phyloP scores from a whole-genome alignment of 139 green algal genomes.

The Gonium pectorale region DNA sequence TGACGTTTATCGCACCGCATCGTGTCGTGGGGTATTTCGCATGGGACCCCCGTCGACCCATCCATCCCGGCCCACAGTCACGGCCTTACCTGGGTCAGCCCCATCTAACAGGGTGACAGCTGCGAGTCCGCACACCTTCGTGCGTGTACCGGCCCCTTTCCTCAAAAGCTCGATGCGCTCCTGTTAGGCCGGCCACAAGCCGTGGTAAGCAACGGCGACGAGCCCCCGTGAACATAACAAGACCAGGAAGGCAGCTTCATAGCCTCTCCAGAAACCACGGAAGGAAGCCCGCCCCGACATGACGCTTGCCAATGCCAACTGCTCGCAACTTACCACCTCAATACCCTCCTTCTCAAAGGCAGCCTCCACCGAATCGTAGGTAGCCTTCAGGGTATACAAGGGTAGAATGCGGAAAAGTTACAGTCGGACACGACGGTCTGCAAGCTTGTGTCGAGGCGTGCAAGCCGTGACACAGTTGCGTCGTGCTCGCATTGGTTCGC shows the following conservation, averaged over 20 bases:
- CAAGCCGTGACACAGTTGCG: no score
- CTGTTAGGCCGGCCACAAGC: no score
- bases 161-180: conserved; percentile 32
- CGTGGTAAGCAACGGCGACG: neutral
- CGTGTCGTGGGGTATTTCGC: no score
- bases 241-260: neutral
- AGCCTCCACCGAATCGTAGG: conserved; percentile 5
- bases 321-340: neutral
- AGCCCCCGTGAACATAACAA: neutral
- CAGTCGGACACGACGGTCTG: no score
- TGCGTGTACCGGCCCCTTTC: conserved; percentile 27
- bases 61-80: no score
- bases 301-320: neutral
- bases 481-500: no score
- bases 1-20: no score
- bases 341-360: conserved; percentile 23
- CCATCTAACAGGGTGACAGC: neutral
- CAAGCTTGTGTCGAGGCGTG: no score
- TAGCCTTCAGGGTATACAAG: no score
- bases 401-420: no score
- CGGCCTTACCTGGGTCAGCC: neutral
- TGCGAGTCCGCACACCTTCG: conserved; percentile 27
- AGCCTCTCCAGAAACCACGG: neutral
- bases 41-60: no score
- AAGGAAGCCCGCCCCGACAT: neutral